These are phyloP conservation scores for Selaginella tamariscina DNA, from an alignment of 75 land plant species.

Conservation along the genomic window DNA sequence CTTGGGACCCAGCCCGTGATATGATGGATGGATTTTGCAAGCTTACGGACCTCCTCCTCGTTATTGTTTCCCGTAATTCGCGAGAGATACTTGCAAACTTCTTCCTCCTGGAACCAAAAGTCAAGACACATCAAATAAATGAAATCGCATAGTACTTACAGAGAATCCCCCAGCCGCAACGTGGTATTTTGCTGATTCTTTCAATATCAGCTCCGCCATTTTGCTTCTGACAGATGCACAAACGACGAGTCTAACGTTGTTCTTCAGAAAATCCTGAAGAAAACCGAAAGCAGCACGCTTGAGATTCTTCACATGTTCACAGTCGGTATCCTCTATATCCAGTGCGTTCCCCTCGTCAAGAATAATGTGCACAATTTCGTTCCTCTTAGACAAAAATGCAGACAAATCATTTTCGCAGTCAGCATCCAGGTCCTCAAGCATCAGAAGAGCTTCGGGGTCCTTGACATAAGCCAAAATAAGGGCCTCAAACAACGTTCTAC, in stretches of 20 bases:
- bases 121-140: background rate
- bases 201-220: background rate
- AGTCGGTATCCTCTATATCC: background rate
- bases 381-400: background rate
- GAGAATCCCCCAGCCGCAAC: background rate
- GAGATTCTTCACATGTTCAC: background rate
- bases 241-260: background rate
- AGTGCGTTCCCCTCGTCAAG: background rate
- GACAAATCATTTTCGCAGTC: background rate
- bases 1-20: background rate
- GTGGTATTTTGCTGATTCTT: background rate
- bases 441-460: background rate
- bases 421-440: background rate
- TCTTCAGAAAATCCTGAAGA: background rate
- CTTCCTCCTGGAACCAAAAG: background rate
- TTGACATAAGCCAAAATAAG: background rate
- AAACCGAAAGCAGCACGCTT: background rate
- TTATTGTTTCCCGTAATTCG: background rate
- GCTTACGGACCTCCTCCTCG: slow-evolving; percentile 1
- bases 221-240: background rate
- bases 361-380: background rate
- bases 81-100: background rate
- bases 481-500: background rate
- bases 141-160: background rate
- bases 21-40: background rate